These are phyloP conservation scores for Nyssa sinensis DNA, from an alignment of 148 eudicot species.

Conservation along the genomic window DNA sequence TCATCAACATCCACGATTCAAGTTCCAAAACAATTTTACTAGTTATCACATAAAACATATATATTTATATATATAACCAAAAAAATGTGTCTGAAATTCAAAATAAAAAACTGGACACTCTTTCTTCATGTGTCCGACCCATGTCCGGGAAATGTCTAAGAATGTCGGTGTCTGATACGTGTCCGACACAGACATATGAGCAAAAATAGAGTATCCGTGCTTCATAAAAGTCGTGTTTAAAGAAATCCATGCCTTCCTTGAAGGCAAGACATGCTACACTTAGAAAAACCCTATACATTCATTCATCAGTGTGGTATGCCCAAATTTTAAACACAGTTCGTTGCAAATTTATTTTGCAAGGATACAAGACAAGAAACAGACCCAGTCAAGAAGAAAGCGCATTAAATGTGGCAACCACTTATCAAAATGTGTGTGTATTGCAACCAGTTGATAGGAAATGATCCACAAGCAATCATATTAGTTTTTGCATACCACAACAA, in stretches of 20 bases:
- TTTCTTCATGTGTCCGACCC: too few relatives aligned
- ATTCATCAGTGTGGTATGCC: neutral
- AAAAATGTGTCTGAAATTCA: too few relatives aligned
- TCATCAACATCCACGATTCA: too few relatives aligned
- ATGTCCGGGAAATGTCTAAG: too few relatives aligned
- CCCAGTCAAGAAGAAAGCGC: neutral
- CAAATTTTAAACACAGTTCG: neutral
- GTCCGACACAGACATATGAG: too few relatives aligned
- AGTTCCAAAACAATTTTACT: too few relatives aligned
- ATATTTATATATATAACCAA: too few relatives aligned
- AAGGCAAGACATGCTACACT: neutral
- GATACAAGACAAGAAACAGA: neutral
- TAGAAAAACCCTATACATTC: neutral
- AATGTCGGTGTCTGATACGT: too few relatives aligned
- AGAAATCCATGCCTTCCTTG: neutral
- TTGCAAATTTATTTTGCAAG: neutral
- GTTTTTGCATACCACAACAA: neutral
- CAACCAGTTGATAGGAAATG: neutral
- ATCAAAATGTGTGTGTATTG: too few relatives aligned
- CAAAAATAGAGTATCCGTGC: too few relatives aligned
- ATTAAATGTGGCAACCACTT: neutral
- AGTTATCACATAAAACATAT: too few relatives aligned
- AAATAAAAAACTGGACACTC: too few relatives aligned
- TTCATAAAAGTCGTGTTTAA: neutral
- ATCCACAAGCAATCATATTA: neutral